Conservation (phyloP, 2,329 filamentous ascomycete species). For the Beauveria caledonica region DNA sequence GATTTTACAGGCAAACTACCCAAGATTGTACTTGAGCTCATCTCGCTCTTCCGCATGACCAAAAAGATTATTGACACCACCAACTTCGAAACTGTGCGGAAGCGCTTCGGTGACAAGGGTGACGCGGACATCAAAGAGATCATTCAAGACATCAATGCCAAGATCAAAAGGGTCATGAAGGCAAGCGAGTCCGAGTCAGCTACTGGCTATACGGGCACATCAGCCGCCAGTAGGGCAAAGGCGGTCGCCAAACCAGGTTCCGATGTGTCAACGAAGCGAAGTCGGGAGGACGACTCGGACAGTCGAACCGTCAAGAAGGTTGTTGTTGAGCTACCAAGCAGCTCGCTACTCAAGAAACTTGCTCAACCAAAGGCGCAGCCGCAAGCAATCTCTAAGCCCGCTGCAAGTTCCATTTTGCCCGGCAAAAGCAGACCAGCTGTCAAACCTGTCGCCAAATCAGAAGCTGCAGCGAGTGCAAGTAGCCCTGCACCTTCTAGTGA, state of each 20-base stretch:
- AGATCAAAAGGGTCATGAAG: slow-evolving; percentile 34
- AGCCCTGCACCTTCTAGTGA: slow-evolving; percentile 21
- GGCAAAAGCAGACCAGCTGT: slow-evolving; percentile 38
- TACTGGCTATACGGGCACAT: slow-evolving; percentile 32
- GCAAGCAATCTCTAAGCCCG: slow-evolving; percentile 22
- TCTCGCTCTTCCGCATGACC: slow-evolving; percentile 54
- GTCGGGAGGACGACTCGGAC: slow-evolving; percentile 33
- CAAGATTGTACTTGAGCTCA: slow-evolving; percentile 49
- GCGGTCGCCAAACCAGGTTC: slow-evolving; percentile 22
- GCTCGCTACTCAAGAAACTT: slow-evolving; percentile 32
- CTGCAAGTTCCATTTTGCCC: slow-evolving; percentile 26
- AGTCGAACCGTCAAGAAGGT: slow-evolving; percentile 34
- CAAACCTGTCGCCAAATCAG: slow-evolving; percentile 34
- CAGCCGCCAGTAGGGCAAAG: slow-evolving; percentile 30
- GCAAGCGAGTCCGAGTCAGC: slow-evolving; percentile 25
- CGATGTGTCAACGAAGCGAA: slow-evolving; percentile 26
- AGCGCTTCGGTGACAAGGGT: slow-evolving; percentile 55
- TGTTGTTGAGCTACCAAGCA: slow-evolving; percentile 29
- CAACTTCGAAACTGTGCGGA: slow-evolving; percentile 57
- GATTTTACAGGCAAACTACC: slow-evolving; percentile 46
- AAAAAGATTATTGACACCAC: slow-evolving; percentile 54
- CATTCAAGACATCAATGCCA: slow-evolving; percentile 47
- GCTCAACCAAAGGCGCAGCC: slow-evolving; percentile 27
- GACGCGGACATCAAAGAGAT: slow-evolving; percentile 56
- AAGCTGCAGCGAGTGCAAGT: slow-evolving; percentile 18